Base-by-base conservation (phyloP, 2,329 filamentous ascomycete genomes). In the Cercospora canescens region DNA sequence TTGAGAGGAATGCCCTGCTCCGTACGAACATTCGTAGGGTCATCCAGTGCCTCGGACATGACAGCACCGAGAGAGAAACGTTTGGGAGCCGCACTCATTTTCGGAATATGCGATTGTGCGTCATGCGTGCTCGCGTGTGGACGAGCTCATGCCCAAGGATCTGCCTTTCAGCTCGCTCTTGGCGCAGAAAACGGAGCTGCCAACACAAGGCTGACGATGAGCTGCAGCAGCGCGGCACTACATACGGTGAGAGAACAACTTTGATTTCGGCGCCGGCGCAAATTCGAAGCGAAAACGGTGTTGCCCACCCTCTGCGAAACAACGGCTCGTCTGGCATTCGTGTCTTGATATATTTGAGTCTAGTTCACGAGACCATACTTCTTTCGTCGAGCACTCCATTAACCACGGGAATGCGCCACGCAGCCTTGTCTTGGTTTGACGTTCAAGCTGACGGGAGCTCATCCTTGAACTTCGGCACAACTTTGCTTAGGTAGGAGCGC, bases 91-190 rank as follows among this genome's bases (percentile, higher is more conserved):
- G 45, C 24, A 28, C 8, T 14, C 45, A 50, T 24, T 11, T 48
- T 48, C 21, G 24, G 16, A 50, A 28, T 50, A 26, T 16, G 45
- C 45, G 45, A 28, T 26, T 16, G 24, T 24, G 21, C 45, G 45
- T 50, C 45, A n/a, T n/a, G 45, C 45, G 45, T 50, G 24, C 24
- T 28, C 28, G 21, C 28, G 39, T 18, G 9, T 45, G 39, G 18
- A 45, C 39, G 39, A 45, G 39, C 45, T 24, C 45, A 24, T 50
- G 32, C 21, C 45, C 45, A 28, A 50, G 45, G 45, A 28, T 50
- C 45, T 50, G 45, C 45, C 45, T 50, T 60, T 61, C 63, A 65
- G 63, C 57, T 65, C 45, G 57, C 48, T 41, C 63, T 65, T 65
- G 63, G 63, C 57, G 28, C 52, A 55, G 28, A 16, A 50, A 24